Conservation (phyloP, 129 eudicot species). For the Scalesia atractyloides region DNA sequence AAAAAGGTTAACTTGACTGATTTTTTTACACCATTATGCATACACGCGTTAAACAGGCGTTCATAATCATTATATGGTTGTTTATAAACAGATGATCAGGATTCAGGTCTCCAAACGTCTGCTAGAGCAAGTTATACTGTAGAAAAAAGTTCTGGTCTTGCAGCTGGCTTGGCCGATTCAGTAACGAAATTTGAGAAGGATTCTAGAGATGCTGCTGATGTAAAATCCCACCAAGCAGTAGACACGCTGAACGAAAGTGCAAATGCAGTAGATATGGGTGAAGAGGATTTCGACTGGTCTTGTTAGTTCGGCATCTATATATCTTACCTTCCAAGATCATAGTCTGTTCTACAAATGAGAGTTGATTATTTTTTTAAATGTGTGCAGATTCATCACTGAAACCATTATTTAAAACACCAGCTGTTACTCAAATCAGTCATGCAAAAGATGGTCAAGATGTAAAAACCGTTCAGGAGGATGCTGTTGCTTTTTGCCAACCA, state of each 20-base stretch:
- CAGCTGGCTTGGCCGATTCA: conserved; percentile 8
- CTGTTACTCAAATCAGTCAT: background rate
- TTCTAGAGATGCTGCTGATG: conserved; percentile 10
- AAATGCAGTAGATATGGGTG: conserved; percentile 2
- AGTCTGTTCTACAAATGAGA: background rate
- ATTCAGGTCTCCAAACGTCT: conserved; percentile 20
- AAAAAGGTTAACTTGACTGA: conserved; percentile 6
- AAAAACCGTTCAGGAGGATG: background rate
- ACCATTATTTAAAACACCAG: conserved; percentile 12
- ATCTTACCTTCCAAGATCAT: background rate
- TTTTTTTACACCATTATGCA: background rate
- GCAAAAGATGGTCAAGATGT: background rate
- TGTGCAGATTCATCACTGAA: conserved; percentile 14
- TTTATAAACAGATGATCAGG: conserved; percentile 22
- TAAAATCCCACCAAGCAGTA: background rate
- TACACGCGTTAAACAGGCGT: background rate
- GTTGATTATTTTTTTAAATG: background rate
- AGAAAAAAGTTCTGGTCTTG: conserved; percentile 16
- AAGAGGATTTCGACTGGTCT: conserved; percentile 20
- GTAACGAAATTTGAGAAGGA: conserved; percentile 4
- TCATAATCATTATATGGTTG: background rate
- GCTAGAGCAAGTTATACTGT: conserved; percentile 10
- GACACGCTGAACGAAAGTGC: conserved; percentile 9
- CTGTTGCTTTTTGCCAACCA: background rate
- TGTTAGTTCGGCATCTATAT: conserved; percentile 34